Evolutionary conservation across 2,329 filamentous ascomycete genomes (phyloP), one percentile per base, ranked within the genome.

Genomic region (Ilyonectria mors-panacis): DNA sequence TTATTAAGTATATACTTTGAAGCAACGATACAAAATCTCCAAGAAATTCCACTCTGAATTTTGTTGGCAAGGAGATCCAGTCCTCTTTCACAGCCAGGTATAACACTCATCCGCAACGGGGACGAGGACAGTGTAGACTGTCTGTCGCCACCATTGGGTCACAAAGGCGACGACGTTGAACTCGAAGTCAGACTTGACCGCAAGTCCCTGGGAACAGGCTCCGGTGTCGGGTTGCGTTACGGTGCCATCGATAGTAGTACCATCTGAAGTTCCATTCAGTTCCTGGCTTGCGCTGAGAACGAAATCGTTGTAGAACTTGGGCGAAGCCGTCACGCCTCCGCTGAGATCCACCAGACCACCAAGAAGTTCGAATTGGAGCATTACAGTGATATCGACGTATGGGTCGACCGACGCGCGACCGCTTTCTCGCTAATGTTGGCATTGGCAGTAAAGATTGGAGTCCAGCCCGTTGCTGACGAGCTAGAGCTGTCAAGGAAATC

Each of bases 271-370:
- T 17, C 54, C 67, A 5, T 71, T 73, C 7, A 74, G 67, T 35
- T 72, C 63, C 65, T 78, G 76, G 47, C 71, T 67, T 0, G 74
- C 74, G 37, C 71, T 69, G 4, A 80, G 71, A 12, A 69, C 71
- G 66, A 83, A 79, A 15, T 75, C 74, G 70, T 82, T 83, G 50
- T 77, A 70, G 66, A 83, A 78, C 28, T 77, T 78, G 6, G 81
- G 79, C 6, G 72, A 75, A 2, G 79, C 79, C 1, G 78, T 80
- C 37, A 83, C 58, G 9, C 82, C 82, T n/a, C 77, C 77, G 19
- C 78, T 81, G 35, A 82, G 75, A 66, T 82, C 78, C 54, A 81
- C 70, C 7, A 79, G 61, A 9, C 69, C 53, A 21, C 80, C 68
- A 59, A 85, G 69, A 66, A 82, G 69, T 66, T 80, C 70, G 72